Evolutionary conservation across 2,329 filamentous ascomycete species (phyloP), one percentile per base, ranked within the genome.

Genomic region (Monilinia polystroma): DNA sequence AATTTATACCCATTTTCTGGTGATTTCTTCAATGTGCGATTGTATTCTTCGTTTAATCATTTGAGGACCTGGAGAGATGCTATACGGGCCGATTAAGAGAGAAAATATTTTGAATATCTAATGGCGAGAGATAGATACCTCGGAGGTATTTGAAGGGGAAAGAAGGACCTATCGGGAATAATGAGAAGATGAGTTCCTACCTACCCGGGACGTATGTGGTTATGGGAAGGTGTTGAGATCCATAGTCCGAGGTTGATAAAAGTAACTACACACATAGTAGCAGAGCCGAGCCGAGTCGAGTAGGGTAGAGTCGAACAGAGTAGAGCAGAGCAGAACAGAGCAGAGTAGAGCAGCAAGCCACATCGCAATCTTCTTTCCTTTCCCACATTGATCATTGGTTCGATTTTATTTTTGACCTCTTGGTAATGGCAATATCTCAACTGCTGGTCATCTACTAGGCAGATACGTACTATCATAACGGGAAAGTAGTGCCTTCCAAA

Each of bases 1-100:
- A 51, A 51, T 60, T 51, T 51, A 60, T 38, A 60, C 41, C 12
- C 41, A 43, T 43, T 35, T 35, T 35, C 32, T 35, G 32, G 32
- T 35, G 18, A 59, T 35, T 59, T 59, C 43, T 4, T 32, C 45
- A 38, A 53, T 41, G 59, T 38, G 59, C 59, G 49, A 63, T 38
- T 7, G 2, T 2, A 1, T 35, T 47, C 18, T 29, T 20, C 52
- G 20, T 47, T 49, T 49, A 59, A 51, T 20, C 57, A 49, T 18
- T 12, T 7, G 18, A 26, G 57, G 3, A 60, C 57, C 57, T 26
- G 57, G 57, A 60, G 20, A 60, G 57, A 49, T 38, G 20, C 3
- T 38, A 23, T 23, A 60, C 45, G 57, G 57, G 43, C 57, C 57
- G 57, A 60, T 29, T 59, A 35, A 3, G 29, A 3, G 32, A 11